Base-by-base conservation (phyloP, 495 filamentous ascomycete genomes). In the Pyronema omphalodes region DNA sequence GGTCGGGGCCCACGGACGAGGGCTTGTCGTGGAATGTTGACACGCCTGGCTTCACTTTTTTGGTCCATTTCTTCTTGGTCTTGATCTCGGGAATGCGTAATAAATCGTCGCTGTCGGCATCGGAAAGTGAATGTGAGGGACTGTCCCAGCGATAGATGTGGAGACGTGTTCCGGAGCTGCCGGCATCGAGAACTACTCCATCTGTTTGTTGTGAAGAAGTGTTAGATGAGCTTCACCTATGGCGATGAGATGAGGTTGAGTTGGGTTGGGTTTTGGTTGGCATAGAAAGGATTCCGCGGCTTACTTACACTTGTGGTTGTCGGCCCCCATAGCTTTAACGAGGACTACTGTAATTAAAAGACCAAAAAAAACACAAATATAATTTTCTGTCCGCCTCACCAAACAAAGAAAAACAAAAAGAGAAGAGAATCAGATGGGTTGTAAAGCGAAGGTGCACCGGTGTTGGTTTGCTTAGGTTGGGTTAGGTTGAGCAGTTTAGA, bases 71-170 rank as follows among this genome's bases (percentile, higher is more conserved):
- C 60, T 84, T 81, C 55, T 89, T 81, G 7, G 87, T 93, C 57
- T 80, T 75, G 55, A 96, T 71, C 54, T 79, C 78, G 3, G 91
- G 93, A 6, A 98, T 69, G 33, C 75, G 78, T 49, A 76, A 72
- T 46, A 93, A 65, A 14, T 86, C 76, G 34, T 79, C 66, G 34
- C 66, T 60, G 45, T 73, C 71, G 11, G 79, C 80, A 35, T 76
- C 67, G 56, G 80, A 74, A 44, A 76, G 75, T 47, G 86, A 84
- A 54, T 74, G 74, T 1, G 74, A 70, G 57, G 78, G 80, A 59
- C 93, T 81, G 57, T 88, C 72, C 89, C 91, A 98, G 69, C 76
- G 74, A 69, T 98, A 98, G 45, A 98, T 78, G 66, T 98, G 83
- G 54, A 94, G 73, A 63, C 93, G 84, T 60, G 88, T 96, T 61